Evolutionary conservation across 1,284 basidiomycete species (phyloP), one percentile per base, ranked within the genome.

Genomic region (Polyporus tsugae): DNA sequence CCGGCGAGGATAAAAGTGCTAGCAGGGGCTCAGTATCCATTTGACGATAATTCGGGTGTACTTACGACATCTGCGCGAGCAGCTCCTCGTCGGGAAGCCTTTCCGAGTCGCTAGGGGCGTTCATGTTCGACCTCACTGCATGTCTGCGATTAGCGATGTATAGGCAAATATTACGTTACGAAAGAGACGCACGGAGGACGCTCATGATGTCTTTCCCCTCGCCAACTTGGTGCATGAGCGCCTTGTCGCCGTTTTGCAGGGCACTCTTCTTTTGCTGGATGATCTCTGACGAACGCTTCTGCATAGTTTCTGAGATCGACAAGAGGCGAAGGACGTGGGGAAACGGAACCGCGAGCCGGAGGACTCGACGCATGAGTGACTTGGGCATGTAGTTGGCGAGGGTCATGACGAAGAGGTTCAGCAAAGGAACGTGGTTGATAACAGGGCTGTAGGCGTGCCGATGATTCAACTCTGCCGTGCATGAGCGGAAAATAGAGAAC

Each of bases 181-280:
- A 35, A 17, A 46, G 70, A 11, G 68, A 55, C 67, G 44, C 62
- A 87, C 80, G 64, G 2, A 78, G 63, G 25, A 86, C 79, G 64
- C 83, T 85, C 73, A 85, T 81, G 61, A 86, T 76, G 70, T 87
- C 85, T 68, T 82, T 83, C 4, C 82, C 84, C 63, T 80, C 74
- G 2, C 77, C 79, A 36, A 70, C 57, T 42, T 76, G 75, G 22
- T 75, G 72, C 19, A 65, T 52, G 17, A 76, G 65, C 1, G 69
- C 75, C 36, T 66, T 65, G 46, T 70, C 78, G 19, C 78, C 68
- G 80, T 78, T 58, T 65, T 60, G 39, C 44, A 69, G 46, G 60
- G 71, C 72, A 22, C 73, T 72, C 46, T 73, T 82, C 76, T 84
- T 87, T 41, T 75, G 75, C 33, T 80, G 70, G 22, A 81, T 80